phyloP scores from a whole-genome alignment of 2,329 filamentous ascomycete genomes.

The Fusarium vanettenii region DNA sequence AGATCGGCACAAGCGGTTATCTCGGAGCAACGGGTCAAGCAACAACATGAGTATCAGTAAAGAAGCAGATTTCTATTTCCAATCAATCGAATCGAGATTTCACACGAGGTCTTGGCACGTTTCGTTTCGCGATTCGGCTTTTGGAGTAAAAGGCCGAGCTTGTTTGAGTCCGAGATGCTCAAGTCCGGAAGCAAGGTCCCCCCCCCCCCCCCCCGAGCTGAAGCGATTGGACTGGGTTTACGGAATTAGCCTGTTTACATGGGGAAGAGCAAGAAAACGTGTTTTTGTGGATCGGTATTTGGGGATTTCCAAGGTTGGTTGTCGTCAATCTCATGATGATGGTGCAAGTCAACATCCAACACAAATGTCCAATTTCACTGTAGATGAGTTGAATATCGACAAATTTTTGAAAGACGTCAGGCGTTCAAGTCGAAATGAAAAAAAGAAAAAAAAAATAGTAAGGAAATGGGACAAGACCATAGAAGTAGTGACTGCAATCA shows the following conservation, averaged over 20 bases:
- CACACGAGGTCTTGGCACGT: not conserved
- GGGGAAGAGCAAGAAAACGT: not conserved
- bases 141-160: slow-evolving; percentile 11
- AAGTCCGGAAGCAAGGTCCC: too few species aligned
- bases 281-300: not conserved
- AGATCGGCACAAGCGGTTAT: slow-evolving; percentile 19
- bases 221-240: not conserved
- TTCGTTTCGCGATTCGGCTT: slow-evolving; percentile 16
- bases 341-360: not conserved
- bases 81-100: slow-evolving; percentile 9
- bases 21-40: slow-evolving; percentile 17
- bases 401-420: not conserved
- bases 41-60: not conserved
- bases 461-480: too few species aligned
- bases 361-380: not conserved
- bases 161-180: not conserved
- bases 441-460: not conserved
- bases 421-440: too few species aligned
- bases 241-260: not conserved
- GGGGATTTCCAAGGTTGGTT: not conserved
- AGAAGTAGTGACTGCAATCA: too few species aligned
- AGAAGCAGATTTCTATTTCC: not conserved
- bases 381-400: not conserved
- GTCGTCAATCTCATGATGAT: slow-evolving; percentile 6
- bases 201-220: too few species aligned